phyloP scores from a whole-genome alignment of 352 stramenopile genomes.

The Saprolegnia diclina region DNA sequence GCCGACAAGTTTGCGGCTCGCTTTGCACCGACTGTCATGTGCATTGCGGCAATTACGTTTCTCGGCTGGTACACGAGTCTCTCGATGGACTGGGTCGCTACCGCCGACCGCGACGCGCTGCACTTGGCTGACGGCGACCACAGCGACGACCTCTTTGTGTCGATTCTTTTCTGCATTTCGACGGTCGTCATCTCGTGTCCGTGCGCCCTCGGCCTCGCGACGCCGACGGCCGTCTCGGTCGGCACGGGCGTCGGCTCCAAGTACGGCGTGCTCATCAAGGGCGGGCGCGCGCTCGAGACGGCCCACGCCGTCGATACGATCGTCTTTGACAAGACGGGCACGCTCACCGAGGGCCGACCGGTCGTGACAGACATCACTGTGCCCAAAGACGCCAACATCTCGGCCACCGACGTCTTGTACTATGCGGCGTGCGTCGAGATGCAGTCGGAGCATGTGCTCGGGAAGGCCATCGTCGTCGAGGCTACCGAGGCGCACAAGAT shows the following conservation, averaged over 20 bases:
- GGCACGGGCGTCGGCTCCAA: slow-evolving; percentile 71
- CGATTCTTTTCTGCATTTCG: slow-evolving; percentile 32
- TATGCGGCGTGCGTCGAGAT: slow-evolving; percentile 75
- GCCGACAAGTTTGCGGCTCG: slow-evolving; percentile 58
- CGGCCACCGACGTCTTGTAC: slow-evolving; percentile 65
- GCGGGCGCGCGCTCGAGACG: slow-evolving; percentile 69
- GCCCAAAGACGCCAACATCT: slow-evolving; percentile 45
- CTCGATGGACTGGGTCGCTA: slow-evolving; percentile 39
- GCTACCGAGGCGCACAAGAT: slow-evolving; percentile 74
- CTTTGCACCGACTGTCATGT: slow-evolving; percentile 61
- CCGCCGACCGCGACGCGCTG: slow-evolving; percentile 27
- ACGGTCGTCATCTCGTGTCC: slow-evolving; percentile 57
- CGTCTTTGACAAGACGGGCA: slow-evolving; percentile 37
- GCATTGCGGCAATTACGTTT: slow-evolving; percentile 31
- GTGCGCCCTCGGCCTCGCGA: slow-evolving; percentile 77
- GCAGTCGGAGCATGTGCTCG: slow-evolving; percentile 80
- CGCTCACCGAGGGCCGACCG: slow-evolving; percentile 45
- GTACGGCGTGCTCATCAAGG: slow-evolving; percentile 77
- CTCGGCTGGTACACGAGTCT: slow-evolving; percentile 30
- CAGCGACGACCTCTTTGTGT: slow-evolving; percentile 30
- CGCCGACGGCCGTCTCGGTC: slow-evolving; percentile 82
- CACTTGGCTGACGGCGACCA: slow-evolving; percentile 10
- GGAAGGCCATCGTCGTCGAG: slow-evolving; percentile 73
- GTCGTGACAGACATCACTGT: slow-evolving; percentile 75
- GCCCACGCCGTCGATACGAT: slow-evolving; percentile 40